Evolutionary conservation across 179 eudicot species (phyloP), one percentile per base, ranked within the genome.

Genomic region (Patellifolia procumbens): DNA sequence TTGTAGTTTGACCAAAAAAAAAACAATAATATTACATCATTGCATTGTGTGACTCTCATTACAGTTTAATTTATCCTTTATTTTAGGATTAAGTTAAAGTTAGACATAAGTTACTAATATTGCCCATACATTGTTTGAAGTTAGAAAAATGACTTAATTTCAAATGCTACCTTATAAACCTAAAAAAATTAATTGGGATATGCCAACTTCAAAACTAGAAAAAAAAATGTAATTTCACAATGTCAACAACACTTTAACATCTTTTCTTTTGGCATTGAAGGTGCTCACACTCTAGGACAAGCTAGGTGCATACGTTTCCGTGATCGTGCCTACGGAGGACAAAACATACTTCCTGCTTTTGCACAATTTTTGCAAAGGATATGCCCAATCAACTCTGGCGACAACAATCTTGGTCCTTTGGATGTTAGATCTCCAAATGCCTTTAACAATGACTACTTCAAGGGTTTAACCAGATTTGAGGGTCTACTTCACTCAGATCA

Each of bases 281-380:
- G 80, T 26, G 76, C 80, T 22, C 76, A 78, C 71, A 78, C 80
- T 4, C 37, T 71, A 32, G 80, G 80, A 3, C 53, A 61, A 78
- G 76, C 80, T 34, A 70, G 80, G 31, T 78, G 80, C 70, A 17
- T 71, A 61, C 75, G 80, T 4, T 77, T 77, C 63, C 70, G 80
- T 4, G 26, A 48, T 28, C 75, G 70, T 10, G 64, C 72, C 29
- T 61, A 77, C 37, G 42, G 63, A 35, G 80, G 66, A 5, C 76
- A 12, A 70, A 71, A 77, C 71, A 77, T 77, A 13, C 64, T 31
- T 1, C 32, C 70, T 0, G 22, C 22, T 6, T 78, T 71, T 15
- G 80, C 76, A 22, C 70, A 62, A 34, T 46, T 74, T 39, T 17
- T 78, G 31, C 80, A 71, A 52, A 39, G 39, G 45, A 37, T 71